A percentile compares a stretch with the other conserved stretches of the same genome.
Evolutionary conservation across 441 rosid genomes (phyloP).

Genomic region (Theobroma grandiflorum): DNA sequence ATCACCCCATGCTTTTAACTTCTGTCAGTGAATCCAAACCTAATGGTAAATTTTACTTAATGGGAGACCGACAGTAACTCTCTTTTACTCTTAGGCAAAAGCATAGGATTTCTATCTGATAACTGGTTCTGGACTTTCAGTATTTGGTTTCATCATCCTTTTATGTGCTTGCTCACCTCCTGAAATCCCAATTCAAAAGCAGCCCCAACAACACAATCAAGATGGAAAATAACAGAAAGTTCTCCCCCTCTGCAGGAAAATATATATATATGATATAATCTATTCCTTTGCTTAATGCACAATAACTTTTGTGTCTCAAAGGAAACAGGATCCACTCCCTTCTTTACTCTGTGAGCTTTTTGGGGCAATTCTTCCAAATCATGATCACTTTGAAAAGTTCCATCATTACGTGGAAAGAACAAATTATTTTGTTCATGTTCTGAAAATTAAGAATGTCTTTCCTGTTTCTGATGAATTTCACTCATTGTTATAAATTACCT

Average conservation of each 20-base stretch:
- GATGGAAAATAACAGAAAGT: not conserved
- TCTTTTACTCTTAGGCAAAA: not conserved
- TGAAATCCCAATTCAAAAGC: not conserved
- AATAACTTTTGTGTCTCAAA: conserved; percentile 18
- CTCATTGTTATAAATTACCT: conserved; percentile 23
- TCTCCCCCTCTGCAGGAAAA: not conserved
- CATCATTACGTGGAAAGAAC: conserved; percentile 47
- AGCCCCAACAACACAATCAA: not conserved
- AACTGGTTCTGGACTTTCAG: not conserved
- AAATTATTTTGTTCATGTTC: conserved; percentile 31
- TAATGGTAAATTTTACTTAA: not conserved
- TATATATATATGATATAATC: not conserved
- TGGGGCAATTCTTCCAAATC: conserved; percentile 42
- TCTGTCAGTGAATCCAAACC: conserved; percentile 17
- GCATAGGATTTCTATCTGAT: not conserved
- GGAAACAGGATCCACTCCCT: conserved; percentile 24
- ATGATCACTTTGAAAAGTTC: conserved; percentile 51
- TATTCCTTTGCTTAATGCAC: conserved; percentile 16
- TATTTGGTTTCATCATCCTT: too few species aligned
- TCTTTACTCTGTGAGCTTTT: conserved; percentile 27
- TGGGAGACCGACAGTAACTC: not conserved
- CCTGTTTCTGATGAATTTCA: conserved; percentile 39
- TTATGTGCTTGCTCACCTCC: not conserved
- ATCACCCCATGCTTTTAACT: conserved; percentile 36
- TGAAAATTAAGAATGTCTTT: conserved; percentile 21